Evolutionary conservation across 257 asterid species (phyloP).

Genomic region (Ophiorrhiza pumila): DNA sequence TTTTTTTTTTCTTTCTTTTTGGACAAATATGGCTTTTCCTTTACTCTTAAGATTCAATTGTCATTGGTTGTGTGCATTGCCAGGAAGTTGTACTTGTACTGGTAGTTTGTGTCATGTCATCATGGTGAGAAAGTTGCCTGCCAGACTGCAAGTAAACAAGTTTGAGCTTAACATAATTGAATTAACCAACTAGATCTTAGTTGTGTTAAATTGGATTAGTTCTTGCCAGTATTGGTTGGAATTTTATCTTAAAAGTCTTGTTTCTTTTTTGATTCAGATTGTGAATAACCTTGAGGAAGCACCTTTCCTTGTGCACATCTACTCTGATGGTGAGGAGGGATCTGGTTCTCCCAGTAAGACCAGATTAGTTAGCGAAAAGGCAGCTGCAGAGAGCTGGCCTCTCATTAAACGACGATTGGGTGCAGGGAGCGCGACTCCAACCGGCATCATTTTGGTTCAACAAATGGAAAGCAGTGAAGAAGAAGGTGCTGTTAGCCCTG

Average conservation of each 20-base stretch:
- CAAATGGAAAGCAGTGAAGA: constrained; percentile 22
- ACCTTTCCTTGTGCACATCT: constrained; percentile 37
- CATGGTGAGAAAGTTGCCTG: too few relatives aligned
- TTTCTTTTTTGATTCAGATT: constrained; percentile 17
- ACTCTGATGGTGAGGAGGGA: constrained; percentile 18
- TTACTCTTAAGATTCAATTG: too few relatives aligned
- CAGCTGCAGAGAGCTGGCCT: constrained; percentile 25
- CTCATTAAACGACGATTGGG: constrained; percentile 27
- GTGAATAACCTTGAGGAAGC: constrained; percentile 34
- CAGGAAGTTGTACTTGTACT: too few relatives aligned
- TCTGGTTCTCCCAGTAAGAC: constrained; percentile 1
- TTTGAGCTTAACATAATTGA: neutral
- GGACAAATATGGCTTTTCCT: too few relatives aligned
- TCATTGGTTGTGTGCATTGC: too few relatives aligned
- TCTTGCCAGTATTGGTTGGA: too few relatives aligned
- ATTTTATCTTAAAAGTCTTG: neutral
- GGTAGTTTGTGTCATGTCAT: too few relatives aligned
- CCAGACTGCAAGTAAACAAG: too few relatives aligned
- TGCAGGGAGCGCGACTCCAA: constrained; percentile 14
- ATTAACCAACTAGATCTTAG: neutral
- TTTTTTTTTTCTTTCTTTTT: too few relatives aligned
- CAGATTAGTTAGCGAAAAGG: constrained; percentile 29
- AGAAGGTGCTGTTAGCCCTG: neutral
- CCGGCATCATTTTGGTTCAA: constrained; percentile 32
- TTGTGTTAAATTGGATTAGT: neutral